Conservation (phyloP, 352 stramenopile genomes). For the Thalassiosira delicatula region DNA sequence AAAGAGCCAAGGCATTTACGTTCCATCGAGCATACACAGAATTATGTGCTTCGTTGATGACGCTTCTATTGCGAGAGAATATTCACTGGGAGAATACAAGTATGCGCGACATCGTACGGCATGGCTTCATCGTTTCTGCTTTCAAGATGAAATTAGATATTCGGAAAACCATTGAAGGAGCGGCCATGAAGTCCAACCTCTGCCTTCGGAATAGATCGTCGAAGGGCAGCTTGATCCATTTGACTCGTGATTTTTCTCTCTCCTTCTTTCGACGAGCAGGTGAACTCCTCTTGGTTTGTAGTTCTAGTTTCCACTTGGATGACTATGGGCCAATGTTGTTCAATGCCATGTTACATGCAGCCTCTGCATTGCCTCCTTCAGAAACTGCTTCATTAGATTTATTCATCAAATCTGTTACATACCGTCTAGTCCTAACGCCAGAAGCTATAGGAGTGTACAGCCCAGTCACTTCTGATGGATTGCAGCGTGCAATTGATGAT, state of each 20-base stretch:
- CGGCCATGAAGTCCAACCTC: conserved; percentile 20
- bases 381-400: background rate
- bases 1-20: conserved; percentile 40
- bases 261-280: conserved; percentile 30
- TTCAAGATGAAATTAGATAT: conserved; percentile 32
- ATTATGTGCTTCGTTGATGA: conserved; percentile 40
- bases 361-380: background rate
- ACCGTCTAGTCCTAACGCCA: conserved; percentile 31
- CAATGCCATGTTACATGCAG: conserved; percentile 41
- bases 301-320: conserved; percentile 9
- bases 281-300: conserved; percentile 36
- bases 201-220: conserved; percentile 29
- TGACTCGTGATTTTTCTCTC: conserved; percentile 22
- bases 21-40: conserved; percentile 45
- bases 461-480: conserved; percentile 2
- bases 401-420: conserved; percentile 21
- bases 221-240: conserved; percentile 14
- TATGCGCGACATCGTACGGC: conserved; percentile 4
- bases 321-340: conserved; percentile 21
- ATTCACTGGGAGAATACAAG: conserved; percentile 7
- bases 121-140: conserved; percentile 21
- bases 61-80: conserved; percentile 32
- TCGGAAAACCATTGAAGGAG: conserved; percentile 36
- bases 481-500: conserved; percentile 48
- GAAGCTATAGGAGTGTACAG: background rate